These are phyloP conservation scores for Cinnamomum micranthum DNA, from an alignment of 164 flowering plant genomes.

Conservation along the genomic window DNA sequence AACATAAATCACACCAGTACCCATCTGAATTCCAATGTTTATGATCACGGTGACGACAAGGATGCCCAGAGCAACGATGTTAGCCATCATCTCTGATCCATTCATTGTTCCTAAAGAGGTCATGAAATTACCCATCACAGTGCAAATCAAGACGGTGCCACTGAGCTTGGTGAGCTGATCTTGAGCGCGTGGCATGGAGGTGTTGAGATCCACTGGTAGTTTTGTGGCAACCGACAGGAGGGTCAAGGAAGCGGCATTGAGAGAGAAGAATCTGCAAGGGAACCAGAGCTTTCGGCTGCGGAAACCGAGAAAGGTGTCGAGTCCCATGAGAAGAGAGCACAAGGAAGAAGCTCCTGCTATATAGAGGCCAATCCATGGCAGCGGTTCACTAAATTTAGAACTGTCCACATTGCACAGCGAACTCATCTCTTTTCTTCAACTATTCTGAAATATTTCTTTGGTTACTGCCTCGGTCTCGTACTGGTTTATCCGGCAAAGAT, in stretches of 20 bases:
- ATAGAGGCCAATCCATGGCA: slow-evolving; percentile 33
- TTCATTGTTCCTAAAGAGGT: too few species aligned
- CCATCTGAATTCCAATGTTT: slow-evolving; percentile 12
- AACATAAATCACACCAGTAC: slow-evolving; percentile 13
- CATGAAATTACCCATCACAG: too few species aligned
- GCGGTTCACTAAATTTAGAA: slow-evolving; percentile 22
- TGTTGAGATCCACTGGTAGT: too few species aligned
- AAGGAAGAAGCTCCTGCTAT: slow-evolving; percentile 49
- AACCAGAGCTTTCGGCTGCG: slow-evolving; percentile 47
- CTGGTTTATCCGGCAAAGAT: too few species aligned
- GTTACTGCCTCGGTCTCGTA: too few species aligned
- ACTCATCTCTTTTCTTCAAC: too few species aligned
- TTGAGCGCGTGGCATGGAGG: too few species aligned
- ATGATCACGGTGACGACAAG: slow-evolving; percentile 5
- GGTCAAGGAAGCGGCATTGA: slow-evolving; percentile 59
- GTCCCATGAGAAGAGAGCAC: slow-evolving; percentile 45
- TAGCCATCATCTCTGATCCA: background rate
- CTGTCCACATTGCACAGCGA: too few species aligned
- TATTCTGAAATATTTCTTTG: too few species aligned
- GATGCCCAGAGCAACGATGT: slow-evolving; percentile 5
- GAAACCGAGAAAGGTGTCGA: slow-evolving; percentile 37
- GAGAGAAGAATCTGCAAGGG: slow-evolving; percentile 51
- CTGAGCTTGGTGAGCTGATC: too few species aligned
- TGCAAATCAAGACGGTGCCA: too few species aligned
- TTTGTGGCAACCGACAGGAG: too few species aligned